These are phyloP conservation scores for Parietichytrium sp. DNA, from an alignment of 108 stramenopile genomes.

Conservation along the genomic window DNA sequence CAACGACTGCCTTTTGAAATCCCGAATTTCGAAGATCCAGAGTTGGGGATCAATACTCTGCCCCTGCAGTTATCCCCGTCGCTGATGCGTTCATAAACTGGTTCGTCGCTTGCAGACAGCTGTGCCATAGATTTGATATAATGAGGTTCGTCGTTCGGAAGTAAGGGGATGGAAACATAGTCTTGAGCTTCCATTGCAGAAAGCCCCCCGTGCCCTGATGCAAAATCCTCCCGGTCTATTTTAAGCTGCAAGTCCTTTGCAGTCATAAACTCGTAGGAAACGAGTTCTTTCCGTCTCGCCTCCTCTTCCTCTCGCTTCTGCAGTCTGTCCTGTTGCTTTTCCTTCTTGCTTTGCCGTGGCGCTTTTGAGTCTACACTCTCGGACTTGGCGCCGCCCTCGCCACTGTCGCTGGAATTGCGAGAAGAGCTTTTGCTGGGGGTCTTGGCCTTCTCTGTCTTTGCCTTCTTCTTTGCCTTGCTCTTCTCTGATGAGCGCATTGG, in stretches of 20 bases:
- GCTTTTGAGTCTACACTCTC: too few species aligned
- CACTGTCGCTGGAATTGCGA: too few species aligned
- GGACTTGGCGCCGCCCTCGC: too few species aligned
- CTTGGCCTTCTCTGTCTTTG: background rate
- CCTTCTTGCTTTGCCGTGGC: conserved; percentile 14
- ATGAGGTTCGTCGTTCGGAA: conserved; percentile 6
- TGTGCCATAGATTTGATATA: background rate
- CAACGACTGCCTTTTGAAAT: background rate
- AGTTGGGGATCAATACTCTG: background rate
- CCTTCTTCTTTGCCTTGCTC: background rate
- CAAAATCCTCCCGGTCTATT: background rate
- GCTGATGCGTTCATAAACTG: background rate
- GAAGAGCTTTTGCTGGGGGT: background rate
- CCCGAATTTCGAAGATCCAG: background rate
- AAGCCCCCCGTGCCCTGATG: background rate
- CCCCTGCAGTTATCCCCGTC: background rate
- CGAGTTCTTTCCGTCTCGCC: background rate
- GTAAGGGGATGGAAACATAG: background rate
- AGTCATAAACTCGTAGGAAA: background rate
- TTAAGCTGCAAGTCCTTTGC: background rate
- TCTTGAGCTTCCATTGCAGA: background rate
- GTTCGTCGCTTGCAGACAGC: background rate
- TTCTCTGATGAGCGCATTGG: background rate
- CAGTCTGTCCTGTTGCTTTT: background rate
- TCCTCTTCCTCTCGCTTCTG: background rate